Conservation (phyloP, 257 asterid species). For the Asclepias syriaca region DNA sequence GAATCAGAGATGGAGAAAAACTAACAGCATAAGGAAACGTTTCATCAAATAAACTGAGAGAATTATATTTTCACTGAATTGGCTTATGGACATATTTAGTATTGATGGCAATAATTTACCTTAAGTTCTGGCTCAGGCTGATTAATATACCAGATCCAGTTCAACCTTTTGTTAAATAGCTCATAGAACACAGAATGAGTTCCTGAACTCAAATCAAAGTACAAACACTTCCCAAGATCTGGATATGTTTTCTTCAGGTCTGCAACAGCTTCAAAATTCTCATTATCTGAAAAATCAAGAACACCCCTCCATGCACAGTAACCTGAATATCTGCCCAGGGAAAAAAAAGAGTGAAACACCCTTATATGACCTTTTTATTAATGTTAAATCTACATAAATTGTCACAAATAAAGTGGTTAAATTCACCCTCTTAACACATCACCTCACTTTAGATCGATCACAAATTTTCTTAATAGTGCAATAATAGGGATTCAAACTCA, state of each 20-base stretch:
- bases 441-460: too few relatives aligned
- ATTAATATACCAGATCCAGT: conserved; percentile 93
- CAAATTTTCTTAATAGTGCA: too few relatives aligned
- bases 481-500: too few relatives aligned
- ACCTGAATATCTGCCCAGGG: conserved; percentile 64
- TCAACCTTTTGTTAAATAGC: conserved; percentile 56
- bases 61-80: not conserved
- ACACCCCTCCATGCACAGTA: conserved; percentile 98
- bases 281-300: conserved; percentile 49
- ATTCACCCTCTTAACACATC: too few relatives aligned
- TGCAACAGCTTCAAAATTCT: conserved; percentile 45
- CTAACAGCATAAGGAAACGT: not conserved
- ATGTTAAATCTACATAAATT: too few relatives aligned
- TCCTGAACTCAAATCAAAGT: conserved; percentile 57
- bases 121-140: conserved; percentile 68
- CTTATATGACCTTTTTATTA: too few relatives aligned
- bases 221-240: conserved; percentile 73
- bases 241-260: conserved; percentile 63
- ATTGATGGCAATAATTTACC: conserved; percentile 33
- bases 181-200: conserved; percentile 66
- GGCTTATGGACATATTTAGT: not conserved
- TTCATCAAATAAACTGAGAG: not conserved
- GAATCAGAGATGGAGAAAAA: not conserved
- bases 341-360: too few relatives aligned
- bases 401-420: too few relatives aligned